Conservation (phyloP, 306 rosid species). For the Corylus americana region DNA sequence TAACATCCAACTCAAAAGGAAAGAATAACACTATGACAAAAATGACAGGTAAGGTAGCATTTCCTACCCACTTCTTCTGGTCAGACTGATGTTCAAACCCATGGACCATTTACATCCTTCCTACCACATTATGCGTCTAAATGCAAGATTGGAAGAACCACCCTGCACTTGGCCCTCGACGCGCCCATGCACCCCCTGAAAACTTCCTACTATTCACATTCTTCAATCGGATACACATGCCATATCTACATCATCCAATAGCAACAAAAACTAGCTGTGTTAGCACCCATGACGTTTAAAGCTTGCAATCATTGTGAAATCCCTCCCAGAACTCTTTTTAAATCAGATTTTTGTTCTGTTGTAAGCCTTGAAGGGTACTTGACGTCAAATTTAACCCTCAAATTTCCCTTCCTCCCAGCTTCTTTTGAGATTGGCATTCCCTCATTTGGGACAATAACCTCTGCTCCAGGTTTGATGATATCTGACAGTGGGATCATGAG, state of each 20-base stretch:
- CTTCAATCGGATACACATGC: constrained; percentile 22
- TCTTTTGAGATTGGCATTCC: constrained; percentile 97
- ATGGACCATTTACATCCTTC: not conserved
- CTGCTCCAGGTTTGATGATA: constrained; percentile 74
- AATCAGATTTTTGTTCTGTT: constrained; percentile 75
- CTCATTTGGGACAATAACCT: constrained; percentile 62
- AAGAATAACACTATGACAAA: not conserved
- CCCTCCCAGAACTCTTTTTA: constrained; percentile 80
- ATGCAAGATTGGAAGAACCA: constrained; percentile 15
- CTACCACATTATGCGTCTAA: constrained; percentile 14
- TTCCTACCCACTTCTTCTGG: constrained; percentile 12
- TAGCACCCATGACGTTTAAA: constrained; percentile 26
- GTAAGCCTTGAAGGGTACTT: constrained; percentile 80
- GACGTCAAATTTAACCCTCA: constrained; percentile 78
- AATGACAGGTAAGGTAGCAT: constrained; percentile 11
- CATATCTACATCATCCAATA: constrained; percentile 43
- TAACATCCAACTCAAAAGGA: not conserved
- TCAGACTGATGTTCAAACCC: not conserved
- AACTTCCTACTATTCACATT: constrained; percentile 45
- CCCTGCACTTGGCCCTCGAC: not conserved
- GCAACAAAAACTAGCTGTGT: constrained; percentile 25
- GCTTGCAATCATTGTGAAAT: constrained; percentile 40
- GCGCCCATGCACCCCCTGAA: constrained; percentile 25
- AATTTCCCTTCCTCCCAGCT: constrained; percentile 81
- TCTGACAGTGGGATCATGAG: constrained; percentile 57